Conservation (phyloP, 1,284 basidiomycete species). For the Gomphus bonarii region DNA sequence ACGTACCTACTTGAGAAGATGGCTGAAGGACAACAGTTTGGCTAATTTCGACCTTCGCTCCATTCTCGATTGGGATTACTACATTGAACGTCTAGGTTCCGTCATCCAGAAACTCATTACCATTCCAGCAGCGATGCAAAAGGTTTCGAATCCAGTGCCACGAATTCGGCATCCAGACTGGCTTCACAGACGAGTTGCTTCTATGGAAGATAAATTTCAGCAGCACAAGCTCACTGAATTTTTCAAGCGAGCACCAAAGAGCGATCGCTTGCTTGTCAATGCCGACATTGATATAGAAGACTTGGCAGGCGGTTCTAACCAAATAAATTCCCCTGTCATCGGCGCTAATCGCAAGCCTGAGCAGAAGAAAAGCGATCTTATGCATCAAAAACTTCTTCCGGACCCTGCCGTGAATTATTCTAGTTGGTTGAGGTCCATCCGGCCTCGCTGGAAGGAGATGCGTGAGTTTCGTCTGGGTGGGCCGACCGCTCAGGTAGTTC, state of each 20-base stretch:
- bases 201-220: constrained; percentile 91
- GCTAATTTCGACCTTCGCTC: constrained; percentile 86
- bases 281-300: constrained; percentile 57
- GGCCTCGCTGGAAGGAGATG: constrained; percentile 68
- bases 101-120: constrained; percentile 99
- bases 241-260: constrained; percentile 50
- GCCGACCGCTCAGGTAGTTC: constrained; percentile 34
- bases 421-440: constrained; percentile 74
- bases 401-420: constrained; percentile 48
- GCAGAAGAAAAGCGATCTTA: constrained; percentile 19
- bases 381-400: constrained; percentile 40
- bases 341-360: background rate
- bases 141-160: constrained; percentile 93
- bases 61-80: constrained; percentile 98
- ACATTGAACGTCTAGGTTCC: constrained; percentile 94
- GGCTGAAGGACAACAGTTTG: constrained; percentile 91
- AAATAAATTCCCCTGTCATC: constrained; percentile 26
- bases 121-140: constrained; percentile 98
- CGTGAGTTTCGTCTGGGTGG: constrained; percentile 38
- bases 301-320: constrained; percentile 33
- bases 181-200: constrained; percentile 86
- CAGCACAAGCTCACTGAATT: constrained; percentile 98
- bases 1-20: constrained; percentile 85
- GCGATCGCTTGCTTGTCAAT: constrained; percentile 18
- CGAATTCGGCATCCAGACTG: constrained; percentile 96